A percentile compares a stretch with the other conserved stretches of the same genome.
phyloP scores from a whole-genome alignment of 208 protist genomes.

The Trypanosoma theileri region DNA sequence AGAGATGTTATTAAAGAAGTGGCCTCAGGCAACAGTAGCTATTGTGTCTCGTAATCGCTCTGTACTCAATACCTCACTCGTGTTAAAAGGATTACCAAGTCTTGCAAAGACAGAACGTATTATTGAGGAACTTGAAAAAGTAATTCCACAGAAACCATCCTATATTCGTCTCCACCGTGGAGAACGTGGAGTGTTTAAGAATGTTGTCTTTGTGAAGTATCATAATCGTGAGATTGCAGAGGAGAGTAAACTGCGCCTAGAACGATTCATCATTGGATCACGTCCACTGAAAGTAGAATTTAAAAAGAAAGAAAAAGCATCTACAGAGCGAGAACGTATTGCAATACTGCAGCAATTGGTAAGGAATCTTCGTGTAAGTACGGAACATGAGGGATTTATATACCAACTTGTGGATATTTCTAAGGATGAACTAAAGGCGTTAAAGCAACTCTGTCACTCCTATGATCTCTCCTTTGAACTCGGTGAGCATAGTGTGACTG shows the following conservation, averaged over 20 bases:
- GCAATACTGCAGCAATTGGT: constrained; percentile 65
- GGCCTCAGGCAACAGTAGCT: constrained; percentile 47
- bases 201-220: constrained; percentile 84
- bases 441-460: constrained; percentile 79
- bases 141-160: constrained; percentile 59
- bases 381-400: constrained; percentile 74
- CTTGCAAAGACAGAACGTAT: constrained; percentile 65
- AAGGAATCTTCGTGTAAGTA: constrained; percentile 74
- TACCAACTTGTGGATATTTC: constrained; percentile 52
- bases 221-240: constrained; percentile 90
- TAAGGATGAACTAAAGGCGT: constrained; percentile 67
- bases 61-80: constrained; percentile 69
- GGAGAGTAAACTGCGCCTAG: constrained; percentile 88
- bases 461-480: constrained; percentile 70
- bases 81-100: constrained; percentile 78
- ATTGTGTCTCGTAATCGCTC: constrained; percentile 59
- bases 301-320: constrained; percentile 67
- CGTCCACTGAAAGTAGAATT: constrained; percentile 79
- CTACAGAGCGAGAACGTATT: constrained; percentile 18
- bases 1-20: constrained; percentile 57
- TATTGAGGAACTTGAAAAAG: constrained; percentile 53
- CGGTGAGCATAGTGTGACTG: constrained; percentile 58
- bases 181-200: constrained; percentile 82
- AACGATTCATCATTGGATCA: constrained; percentile 58
- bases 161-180: constrained; percentile 82